Percentiles rank a stretch among this genome's conserved stretches.
phyloP scores from a whole-genome alignment of 208 protist species.

The Wallacemonas sp. region DNA sequence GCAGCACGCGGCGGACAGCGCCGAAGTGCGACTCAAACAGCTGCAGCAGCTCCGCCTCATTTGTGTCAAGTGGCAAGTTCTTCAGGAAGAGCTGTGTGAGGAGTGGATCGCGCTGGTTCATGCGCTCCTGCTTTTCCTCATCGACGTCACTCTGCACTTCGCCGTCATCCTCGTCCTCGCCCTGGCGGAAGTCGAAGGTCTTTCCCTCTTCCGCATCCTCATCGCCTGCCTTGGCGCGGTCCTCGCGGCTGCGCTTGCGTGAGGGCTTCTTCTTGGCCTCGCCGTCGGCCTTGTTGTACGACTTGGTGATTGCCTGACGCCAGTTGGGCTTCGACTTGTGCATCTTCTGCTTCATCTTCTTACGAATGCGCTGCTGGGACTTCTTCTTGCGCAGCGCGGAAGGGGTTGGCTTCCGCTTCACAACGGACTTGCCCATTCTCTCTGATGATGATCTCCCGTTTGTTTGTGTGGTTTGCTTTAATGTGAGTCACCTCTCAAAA shows the following conservation, averaged over 20 bases:
- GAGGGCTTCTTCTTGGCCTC: conserved; percentile 30
- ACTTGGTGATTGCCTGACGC: conserved; percentile 69
- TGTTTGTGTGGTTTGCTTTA: neutral
- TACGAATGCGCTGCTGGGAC: conserved; percentile 88
- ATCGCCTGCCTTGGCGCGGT: conserved; percentile 12
- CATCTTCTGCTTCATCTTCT: conserved; percentile 74
- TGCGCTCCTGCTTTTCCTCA: conserved; percentile 84
- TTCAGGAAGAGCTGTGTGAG: conserved; percentile 90
- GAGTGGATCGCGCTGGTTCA: conserved; percentile 85
- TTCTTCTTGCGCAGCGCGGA: conserved; percentile 86
- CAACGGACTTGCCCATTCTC: conserved; percentile 77
- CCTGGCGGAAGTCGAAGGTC: conserved; percentile 32
- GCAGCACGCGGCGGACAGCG: conserved; percentile 74
- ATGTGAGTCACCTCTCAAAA: neutral
- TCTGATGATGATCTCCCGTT: neutral
- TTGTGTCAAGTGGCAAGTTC: conserved; percentile 83
- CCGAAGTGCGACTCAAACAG: conserved; percentile 82
- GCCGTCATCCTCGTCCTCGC: conserved; percentile 45
- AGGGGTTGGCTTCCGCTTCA: conserved; percentile 83
- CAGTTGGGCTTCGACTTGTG: conserved; percentile 81
- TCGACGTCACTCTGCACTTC: conserved; percentile 92
- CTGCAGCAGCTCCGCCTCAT: conserved; percentile 72
- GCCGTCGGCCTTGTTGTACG: conserved; percentile 45
- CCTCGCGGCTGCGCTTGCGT: conserved; percentile 46
- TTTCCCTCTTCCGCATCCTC: conserved; percentile 31